Evolutionary conservation across 768 basidiomycete genomes (phyloP), one percentile per base, ranked within the genome.

Genomic region (Leccinellum albellum): DNA sequence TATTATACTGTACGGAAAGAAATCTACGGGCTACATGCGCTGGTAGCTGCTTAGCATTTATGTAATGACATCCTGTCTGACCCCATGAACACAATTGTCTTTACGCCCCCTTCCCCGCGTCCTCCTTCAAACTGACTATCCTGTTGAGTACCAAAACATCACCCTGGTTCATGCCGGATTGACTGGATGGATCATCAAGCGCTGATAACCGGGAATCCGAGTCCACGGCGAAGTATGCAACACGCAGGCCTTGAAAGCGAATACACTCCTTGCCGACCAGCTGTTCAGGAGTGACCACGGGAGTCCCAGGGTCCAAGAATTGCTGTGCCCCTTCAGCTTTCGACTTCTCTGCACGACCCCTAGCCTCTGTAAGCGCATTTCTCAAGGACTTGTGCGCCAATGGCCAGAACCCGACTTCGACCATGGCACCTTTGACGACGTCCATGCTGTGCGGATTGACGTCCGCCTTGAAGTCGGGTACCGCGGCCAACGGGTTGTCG

Each of bases 201-300:
- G 80, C 82, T 15, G 80, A 82, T 33, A 94, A 65, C 33, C 80
- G 78, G 35, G 94, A 77, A 65, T 98, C 95, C 71, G 86, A 88
- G 71, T 99, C 97, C 26, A 98, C 77, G 20, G 91, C 83, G 67
- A 99, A 98, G 76, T 98, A 99, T 3, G 89, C 97, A 48, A 98
- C 87, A 10, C 97, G 86, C 67, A 98, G 79, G 8, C 94, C 97
- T 74, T 99, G 97, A 86, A 99, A 98, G 37, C 97, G 82, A 54
- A 98, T 82, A 68, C 88, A 91, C 73, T 98, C 97, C 71, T 89
- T 89, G 26, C 90, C 96, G 46, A 91, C 82, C 40, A 96, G 78
- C 71, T 92, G 90, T 54, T 85, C 87, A 4, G 70, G 67, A 6
- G 86, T 90, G 21, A 87, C 86, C 50, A 82, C 80, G 1, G 91